These are phyloP conservation scores for Chaetomium olivaceum DNA, from an alignment of 2,329 filamentous ascomycete genomes.

Conservation along the genomic window DNA sequence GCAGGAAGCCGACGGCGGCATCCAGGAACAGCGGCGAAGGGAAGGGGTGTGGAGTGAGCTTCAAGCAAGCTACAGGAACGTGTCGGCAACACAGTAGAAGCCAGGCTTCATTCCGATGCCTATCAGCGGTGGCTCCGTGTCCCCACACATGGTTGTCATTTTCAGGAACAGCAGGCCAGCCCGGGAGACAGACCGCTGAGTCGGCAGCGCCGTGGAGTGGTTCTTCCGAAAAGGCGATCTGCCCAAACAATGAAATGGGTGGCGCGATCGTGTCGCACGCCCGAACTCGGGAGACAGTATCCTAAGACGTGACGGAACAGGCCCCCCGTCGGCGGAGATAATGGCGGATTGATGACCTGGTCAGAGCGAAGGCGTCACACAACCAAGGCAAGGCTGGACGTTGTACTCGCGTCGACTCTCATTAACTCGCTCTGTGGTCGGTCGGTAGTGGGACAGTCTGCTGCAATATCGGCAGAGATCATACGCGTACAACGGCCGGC, in stretches of 20 bases:
- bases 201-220: slow-evolving; percentile 12
- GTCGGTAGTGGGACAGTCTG: slow-evolving; percentile 23
- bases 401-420: slow-evolving; percentile 17
- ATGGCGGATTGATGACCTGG: slow-evolving; percentile 26
- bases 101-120: not conserved
- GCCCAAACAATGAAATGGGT: slow-evolving; percentile 20
- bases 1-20: slow-evolving; percentile 8
- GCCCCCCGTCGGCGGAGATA: slow-evolving; percentile 26
- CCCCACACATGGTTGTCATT: not conserved
- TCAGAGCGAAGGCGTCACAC: slow-evolving; percentile 21
- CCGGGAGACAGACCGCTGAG: slow-evolving; percentile 1
- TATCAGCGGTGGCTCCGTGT: not conserved
- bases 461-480: slow-evolving; percentile 27
- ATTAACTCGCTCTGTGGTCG: slow-evolving; percentile 24
- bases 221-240: slow-evolving; percentile 22
- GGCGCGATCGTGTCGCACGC: slow-evolving; percentile 28
- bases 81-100: slow-evolving; percentile 12
- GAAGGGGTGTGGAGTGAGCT: not conserved
- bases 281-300: slow-evolving; percentile 24
- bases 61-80: slow-evolving; percentile 15
- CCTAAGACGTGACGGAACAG: slow-evolving; percentile 20
- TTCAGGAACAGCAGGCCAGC: not conserved
- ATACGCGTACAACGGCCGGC: slow-evolving; percentile 23
- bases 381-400: slow-evolving; percentile 20
- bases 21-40: not conserved